These are phyloP conservation scores for Diaporthe batatas DNA, from an alignment of 2,329 filamentous ascomycete species.

Conservation along the genomic window DNA sequence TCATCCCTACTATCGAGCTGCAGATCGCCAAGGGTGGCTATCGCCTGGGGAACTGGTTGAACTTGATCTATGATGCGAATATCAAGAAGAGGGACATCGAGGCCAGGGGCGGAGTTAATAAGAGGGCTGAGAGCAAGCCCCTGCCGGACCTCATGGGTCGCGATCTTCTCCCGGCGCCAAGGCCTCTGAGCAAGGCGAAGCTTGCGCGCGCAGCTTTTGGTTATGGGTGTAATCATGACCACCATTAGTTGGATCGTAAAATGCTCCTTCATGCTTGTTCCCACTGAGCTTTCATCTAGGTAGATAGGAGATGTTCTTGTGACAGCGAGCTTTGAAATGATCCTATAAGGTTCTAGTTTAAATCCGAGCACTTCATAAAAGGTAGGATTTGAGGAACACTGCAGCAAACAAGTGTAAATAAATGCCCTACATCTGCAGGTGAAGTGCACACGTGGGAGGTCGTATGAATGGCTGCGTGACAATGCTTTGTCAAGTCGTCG, in stretches of 20 bases:
- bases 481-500: too few species aligned
- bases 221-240: constrained; percentile 34
- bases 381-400: too few species aligned
- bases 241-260: background rate
- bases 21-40: constrained; percentile 60
- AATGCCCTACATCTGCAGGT: too few species aligned
- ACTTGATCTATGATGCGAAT: constrained; percentile 45
- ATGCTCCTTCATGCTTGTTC: too few species aligned
- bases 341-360: too few species aligned
- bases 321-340: too few species aligned
- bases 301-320: too few species aligned
- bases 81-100: constrained; percentile 44
- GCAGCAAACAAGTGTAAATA: too few species aligned
- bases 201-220: constrained; percentile 46
- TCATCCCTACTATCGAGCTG: constrained; percentile 56
- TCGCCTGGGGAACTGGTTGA: constrained; percentile 50
- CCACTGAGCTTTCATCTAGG: too few species aligned
- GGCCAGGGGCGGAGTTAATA: background rate
- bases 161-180: constrained; percentile 46
- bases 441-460: too few species aligned
- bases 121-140: constrained; percentile 23
- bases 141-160: constrained; percentile 46
- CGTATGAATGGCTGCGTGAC: too few species aligned
- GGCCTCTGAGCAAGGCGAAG: constrained; percentile 47
- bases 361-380: too few species aligned